Base-by-base conservation (phyloP, 192 early-diverging fungal genomes). In the Backusella mclennaniae region DNA sequence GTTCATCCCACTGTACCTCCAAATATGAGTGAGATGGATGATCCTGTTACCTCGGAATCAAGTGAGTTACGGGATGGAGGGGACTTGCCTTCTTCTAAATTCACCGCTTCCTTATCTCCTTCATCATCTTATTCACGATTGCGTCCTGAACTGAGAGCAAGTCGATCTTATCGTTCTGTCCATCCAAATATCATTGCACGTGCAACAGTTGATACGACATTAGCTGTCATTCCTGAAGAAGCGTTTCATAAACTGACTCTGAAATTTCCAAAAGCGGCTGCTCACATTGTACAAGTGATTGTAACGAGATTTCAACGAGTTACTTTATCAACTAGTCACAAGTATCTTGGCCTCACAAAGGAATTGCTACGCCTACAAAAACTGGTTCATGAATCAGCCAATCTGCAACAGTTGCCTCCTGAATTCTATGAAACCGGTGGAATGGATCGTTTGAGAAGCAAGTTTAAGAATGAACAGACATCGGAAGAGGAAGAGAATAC, bases 211-310 rank as follows among this genome's bases (percentile, higher is more conserved):
- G 94, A 96, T 80, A 95, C 94, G 1, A 99, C 97, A 0, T 86
- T 99, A 38, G 95, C 94, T 23, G 93, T 98, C 46, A 96, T 99
- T 59, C 98, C 98, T 6, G 96, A 92, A 12, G 90, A 93, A 75
- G 96, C 97, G 0, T 99, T 99, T 78, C 91, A 92, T 74, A 89
- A 93, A 63, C 83, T 99, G 67, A 94, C 93, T 12, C 90, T 91
- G 77, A 95, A 96, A 76, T 96, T 95, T 83, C 96, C 97, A 23
- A 91, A 93, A 67, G 93, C 97, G 0, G 95, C 94, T 0, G 94
- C 98, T 38, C 95, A 97, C 73, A 97, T 99, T 42, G 91, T 95
- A 4, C 98, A 97, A 75, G 96, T 98, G 17, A 97, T 99, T 73
- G 77, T 99, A 76, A 96, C 96, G 1, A 90, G 98, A 38, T 95